Evolutionary conservation across 352 stramenopile species (phyloP).

Genomic region (Phytophthora pseudosyringae): DNA sequence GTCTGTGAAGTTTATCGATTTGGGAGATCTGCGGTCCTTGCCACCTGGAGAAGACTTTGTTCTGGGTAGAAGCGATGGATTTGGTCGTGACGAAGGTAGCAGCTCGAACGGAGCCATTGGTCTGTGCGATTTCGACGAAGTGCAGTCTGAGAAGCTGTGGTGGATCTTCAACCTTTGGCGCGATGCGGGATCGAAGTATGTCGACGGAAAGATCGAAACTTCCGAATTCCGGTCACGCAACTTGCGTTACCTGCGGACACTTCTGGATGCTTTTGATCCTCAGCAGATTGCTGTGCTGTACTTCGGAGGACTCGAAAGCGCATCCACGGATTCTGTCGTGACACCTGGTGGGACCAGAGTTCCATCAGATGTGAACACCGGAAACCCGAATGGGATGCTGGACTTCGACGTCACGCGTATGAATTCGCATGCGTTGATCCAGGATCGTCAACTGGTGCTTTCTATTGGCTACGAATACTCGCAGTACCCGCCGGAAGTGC

Average conservation of each 20-base stretch:
- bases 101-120: constrained; percentile 64
- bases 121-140: constrained; percentile 81
- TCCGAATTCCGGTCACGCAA: constrained; percentile 72
- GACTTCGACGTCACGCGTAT: constrained; percentile 84
- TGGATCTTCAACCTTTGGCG: constrained; percentile 85
- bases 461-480: constrained; percentile 65
- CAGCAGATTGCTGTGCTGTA: constrained; percentile 83
- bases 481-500: constrained; percentile 32
- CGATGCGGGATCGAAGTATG: constrained; percentile 70
- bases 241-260: constrained; percentile 66
- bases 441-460: constrained; percentile 71
- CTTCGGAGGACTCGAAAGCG: constrained; percentile 33
- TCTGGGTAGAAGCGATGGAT: constrained; percentile 34
- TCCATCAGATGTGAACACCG: constrained; percentile 25
- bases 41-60: constrained; percentile 38
- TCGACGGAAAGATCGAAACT: constrained; percentile 74
- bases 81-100: constrained; percentile 53
- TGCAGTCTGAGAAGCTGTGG: constrained; percentile 83
- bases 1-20: constrained; percentile 61
- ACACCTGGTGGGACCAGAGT: constrained; percentile 34
- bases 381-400: constrained; percentile 56
- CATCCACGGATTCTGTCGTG: constrained; percentile 31
- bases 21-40: constrained; percentile 62
- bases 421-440: constrained; percentile 76
- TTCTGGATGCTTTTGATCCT: constrained; percentile 81